Evolutionary conservation across 116 monocot genomes (phyloP).

Genomic region (Iris pallida): DNA sequence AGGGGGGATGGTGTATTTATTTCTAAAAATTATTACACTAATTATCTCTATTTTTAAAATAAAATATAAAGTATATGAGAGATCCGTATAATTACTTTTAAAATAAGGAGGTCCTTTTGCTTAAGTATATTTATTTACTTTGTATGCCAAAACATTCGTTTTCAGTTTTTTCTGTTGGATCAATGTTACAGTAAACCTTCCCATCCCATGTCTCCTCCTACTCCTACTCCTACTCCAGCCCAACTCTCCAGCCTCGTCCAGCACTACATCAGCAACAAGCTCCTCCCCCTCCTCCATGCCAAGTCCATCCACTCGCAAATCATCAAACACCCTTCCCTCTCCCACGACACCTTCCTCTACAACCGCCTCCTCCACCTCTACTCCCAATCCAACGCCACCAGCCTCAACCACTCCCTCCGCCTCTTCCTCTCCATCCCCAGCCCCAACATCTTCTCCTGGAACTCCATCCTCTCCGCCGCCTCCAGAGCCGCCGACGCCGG

Average conservation of each 20-base stretch:
- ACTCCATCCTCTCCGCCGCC: constrained; percentile 44
- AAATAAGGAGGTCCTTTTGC: no score
- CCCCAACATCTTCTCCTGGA: constrained; percentile 74
- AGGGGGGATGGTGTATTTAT: no score
- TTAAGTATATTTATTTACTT: no score
- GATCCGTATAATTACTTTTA: no score
- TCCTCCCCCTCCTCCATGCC: constrained; percentile 21
- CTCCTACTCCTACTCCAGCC: not conserved
- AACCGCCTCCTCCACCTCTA: constrained; percentile 85
- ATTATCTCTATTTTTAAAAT: no score
- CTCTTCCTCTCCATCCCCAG: constrained; percentile 44
- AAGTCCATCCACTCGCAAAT: constrained; percentile 60
- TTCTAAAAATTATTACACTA: no score
- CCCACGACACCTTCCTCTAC: constrained; percentile 62
- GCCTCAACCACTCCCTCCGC: constrained; percentile 19
- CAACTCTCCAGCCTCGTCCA: constrained; percentile 54
- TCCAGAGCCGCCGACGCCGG: constrained; percentile 38
- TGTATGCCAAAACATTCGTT: no score
- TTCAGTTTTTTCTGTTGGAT: no score
- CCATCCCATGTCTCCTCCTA: not conserved
- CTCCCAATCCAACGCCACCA: constrained; percentile 27
- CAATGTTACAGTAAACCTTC: no score
- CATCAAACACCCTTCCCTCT: constrained; percentile 34
- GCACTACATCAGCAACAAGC: constrained; percentile 32
- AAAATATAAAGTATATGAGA: no score